Percentiles rank a stretch among this genome's conserved stretches.
Evolutionary conservation across 2,329 filamentous ascomycete genomes (phyloP).

Genomic region (Epicoccum nigrum): DNA sequence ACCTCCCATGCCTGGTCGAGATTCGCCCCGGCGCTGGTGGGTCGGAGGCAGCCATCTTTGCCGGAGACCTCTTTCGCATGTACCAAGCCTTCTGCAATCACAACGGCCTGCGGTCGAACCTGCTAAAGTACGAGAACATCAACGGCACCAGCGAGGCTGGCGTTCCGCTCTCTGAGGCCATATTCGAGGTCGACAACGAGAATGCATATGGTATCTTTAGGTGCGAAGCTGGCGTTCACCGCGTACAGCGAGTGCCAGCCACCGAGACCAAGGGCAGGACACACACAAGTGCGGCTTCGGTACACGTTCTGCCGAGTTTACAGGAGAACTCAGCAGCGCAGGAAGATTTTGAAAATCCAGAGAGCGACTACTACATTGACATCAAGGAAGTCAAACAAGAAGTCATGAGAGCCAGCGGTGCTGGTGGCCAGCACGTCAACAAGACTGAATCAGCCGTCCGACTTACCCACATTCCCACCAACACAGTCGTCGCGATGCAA

Average conservation of each 20-base stretch:
- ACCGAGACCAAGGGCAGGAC: slow-evolving; percentile 91
- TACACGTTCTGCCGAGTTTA: slow-evolving; percentile 89
- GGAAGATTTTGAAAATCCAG: slow-evolving; percentile 77
- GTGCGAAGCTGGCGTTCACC: slow-evolving; percentile 90
- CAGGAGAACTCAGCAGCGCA: slow-evolving; percentile 59
- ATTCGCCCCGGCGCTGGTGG: slow-evolving; percentile 91
- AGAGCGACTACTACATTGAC: slow-evolving; percentile 89
- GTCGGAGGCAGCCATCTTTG: slow-evolving; percentile 88
- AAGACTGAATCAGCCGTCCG: slow-evolving; percentile 96
- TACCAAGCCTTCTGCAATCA: slow-evolving; percentile 79
- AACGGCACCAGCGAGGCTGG: slow-evolving; percentile 69
- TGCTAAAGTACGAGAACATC: slow-evolving; percentile 80
- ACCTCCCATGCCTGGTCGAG: slow-evolving; percentile 88
- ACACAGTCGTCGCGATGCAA: slow-evolving; percentile 87
- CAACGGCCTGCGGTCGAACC: slow-evolving; percentile 67
- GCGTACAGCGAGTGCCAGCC: slow-evolving; percentile 89
- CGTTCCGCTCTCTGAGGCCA: slow-evolving; percentile 79
- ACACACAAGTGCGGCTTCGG: slow-evolving; percentile 89
- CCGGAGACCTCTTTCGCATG: slow-evolving; percentile 86
- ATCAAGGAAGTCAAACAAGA: slow-evolving; percentile 81
- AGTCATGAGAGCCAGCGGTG: slow-evolving; percentile 89
- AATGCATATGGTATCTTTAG: slow-evolving; percentile 83
- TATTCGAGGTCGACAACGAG: slow-evolving; percentile 78
- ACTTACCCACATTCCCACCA: slow-evolving; percentile 87
- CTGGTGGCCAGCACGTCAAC: slow-evolving; percentile 97